phyloP scores from a whole-genome alignment of 345 rosid genomes.

The Populus simonii region DNA sequence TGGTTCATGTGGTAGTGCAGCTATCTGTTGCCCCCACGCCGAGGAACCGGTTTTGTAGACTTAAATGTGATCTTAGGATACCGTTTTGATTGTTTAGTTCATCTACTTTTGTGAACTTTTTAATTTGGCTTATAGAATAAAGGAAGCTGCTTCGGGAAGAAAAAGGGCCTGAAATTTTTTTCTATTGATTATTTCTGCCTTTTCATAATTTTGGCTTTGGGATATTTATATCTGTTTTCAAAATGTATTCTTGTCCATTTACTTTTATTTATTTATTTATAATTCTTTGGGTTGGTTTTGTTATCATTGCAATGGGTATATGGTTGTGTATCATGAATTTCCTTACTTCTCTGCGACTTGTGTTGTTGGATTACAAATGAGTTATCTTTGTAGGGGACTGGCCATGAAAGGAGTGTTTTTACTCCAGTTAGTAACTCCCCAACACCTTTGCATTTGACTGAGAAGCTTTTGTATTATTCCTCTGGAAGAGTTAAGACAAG shows the following conservation, averaged over 20 bases:
- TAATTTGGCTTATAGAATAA: background rate
- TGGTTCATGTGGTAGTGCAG: background rate
- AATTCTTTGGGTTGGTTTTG: too few species aligned
- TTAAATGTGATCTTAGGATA: background rate
- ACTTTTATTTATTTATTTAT: too few species aligned
- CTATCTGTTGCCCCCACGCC: background rate
- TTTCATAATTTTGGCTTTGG: background rate
- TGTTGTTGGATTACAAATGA: constrained; percentile 3
- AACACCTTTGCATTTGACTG: constrained; percentile 38
- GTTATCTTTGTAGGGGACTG: constrained; percentile 39
- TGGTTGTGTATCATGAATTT: background rate
- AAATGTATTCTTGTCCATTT: too few species aligned
- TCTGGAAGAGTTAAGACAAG: constrained; percentile 22
- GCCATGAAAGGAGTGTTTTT: constrained; percentile 37
- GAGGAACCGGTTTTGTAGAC: background rate
- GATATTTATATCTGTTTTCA: background rate
- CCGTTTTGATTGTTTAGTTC: background rate
- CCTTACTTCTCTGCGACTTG: background rate
- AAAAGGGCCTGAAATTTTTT: background rate
- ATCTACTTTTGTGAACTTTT: background rate
- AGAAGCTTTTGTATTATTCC: constrained; percentile 35
- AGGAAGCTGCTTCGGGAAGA: background rate
- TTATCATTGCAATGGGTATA: background rate
- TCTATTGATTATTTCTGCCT: background rate
- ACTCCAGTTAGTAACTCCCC: constrained; percentile 32